Percentiles rank a stretch among this genome's conserved stretches.
Conservation (phyloP, 2,329 filamentous ascomycete genomes). For the Monosporascus sp. region DNA sequence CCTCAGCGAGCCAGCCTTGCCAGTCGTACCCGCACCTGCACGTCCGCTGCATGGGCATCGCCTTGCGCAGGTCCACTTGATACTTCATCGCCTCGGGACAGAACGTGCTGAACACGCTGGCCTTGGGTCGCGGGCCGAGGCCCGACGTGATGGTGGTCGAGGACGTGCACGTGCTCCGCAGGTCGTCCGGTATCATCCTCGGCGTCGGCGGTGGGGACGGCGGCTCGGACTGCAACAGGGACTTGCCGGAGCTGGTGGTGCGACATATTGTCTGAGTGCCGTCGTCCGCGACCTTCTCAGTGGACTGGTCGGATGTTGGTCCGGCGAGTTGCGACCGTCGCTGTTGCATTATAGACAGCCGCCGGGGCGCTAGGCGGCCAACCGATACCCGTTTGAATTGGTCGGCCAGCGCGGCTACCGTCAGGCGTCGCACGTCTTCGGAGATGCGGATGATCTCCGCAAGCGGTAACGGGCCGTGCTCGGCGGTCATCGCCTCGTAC, state of each 20-base stretch:
- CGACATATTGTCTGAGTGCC: slow-evolving; percentile 18
- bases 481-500: slow-evolving; percentile 13
- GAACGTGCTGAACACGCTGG: slow-evolving; percentile 36
- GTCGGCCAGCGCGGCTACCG: slow-evolving; percentile 28
- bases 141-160: slow-evolving; percentile 2
- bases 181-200: slow-evolving; percentile 16
- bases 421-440: slow-evolving; percentile 27
- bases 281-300: slow-evolving; percentile 12
- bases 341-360: background rate
- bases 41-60: slow-evolving; percentile 18
- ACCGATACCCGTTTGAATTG: slow-evolving; percentile 31
- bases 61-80: slow-evolving; percentile 30
- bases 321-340: slow-evolving; percentile 10
- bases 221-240: slow-evolving; percentile 21
- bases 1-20: slow-evolving; percentile 11
- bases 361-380: slow-evolving; percentile 19
- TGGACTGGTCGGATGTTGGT: slow-evolving; percentile 10
- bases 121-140: slow-evolving; percentile 21
- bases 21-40: slow-evolving; percentile 34
- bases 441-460: slow-evolving; percentile 28
- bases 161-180: slow-evolving; percentile 13
- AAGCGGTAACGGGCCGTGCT: slow-evolving; percentile 25
- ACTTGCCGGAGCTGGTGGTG: slow-evolving; percentile 19
- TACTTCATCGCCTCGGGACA: slow-evolving; percentile 35
- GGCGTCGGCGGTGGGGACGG: slow-evolving; percentile 29